phyloP scores from a whole-genome alignment of 1,284 basidiomycete species.

The Fomitopsis betulina region DNA sequence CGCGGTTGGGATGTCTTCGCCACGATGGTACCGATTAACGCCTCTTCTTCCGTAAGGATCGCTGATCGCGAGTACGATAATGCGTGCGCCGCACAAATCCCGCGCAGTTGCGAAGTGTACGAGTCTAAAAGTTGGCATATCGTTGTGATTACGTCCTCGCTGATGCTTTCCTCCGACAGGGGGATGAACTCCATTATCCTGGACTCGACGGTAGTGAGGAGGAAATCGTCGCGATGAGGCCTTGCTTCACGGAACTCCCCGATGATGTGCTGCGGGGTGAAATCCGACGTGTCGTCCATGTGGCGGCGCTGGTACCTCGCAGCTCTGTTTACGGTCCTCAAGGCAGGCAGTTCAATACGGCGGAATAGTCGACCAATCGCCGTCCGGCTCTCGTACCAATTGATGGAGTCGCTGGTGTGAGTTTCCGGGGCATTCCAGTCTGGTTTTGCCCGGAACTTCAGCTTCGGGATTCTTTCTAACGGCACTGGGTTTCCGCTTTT shows the following conservation, averaged over 20 bases:
- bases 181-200: conserved; percentile 25
- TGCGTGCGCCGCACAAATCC: conserved; percentile 44
- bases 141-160: conserved; percentile 16
- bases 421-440: conserved; percentile 68
- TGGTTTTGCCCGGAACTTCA: conserved; percentile 35
- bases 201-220: conserved; percentile 18
- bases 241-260: conserved; percentile 19
- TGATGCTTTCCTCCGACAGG: conserved; percentile 13
- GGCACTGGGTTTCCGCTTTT: conserved; percentile 56
- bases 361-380: conserved; percentile 58
- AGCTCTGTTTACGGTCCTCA: conserved; percentile 19
- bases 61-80: conserved; percentile 38
- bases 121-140: conserved; percentile 36
- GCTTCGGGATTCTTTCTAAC: conserved; percentile 42
- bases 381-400: conserved; percentile 45
- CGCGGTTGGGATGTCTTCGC: conserved; percentile 56
- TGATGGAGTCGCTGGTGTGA: conserved; percentile 26
- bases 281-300: conserved; percentile 13
- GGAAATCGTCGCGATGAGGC: conserved; percentile 12
- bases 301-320: conserved; percentile 18
- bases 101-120: conserved; percentile 44
- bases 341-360: conserved; percentile 46
- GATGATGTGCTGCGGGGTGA: conserved; percentile 22
- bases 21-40: conserved; percentile 55
- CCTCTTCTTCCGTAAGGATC: conserved; percentile 57